Base-by-base conservation (phyloP, 1,139 yeast species). In the Hyphopichia fennica region DNA sequence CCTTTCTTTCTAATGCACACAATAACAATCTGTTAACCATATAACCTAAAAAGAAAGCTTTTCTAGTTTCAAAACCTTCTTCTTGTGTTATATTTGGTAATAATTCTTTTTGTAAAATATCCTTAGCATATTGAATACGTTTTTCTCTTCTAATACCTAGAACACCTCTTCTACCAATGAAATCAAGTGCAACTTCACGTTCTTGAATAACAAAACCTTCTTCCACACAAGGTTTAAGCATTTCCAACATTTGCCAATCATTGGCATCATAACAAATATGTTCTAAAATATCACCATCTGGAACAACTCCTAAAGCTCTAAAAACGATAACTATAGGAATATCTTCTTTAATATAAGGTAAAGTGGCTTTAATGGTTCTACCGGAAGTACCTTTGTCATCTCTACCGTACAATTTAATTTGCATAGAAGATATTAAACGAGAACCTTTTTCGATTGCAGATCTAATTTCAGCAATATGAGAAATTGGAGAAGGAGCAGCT, bases 211-310 rank as follows among this genome's bases (percentile, higher is more conserved):
- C 95, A 65, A 93, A 95, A 44, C 97, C 99, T 72, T 95, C 99
- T 67, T 95, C 99, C 49, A 95, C 96, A 79, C 99, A 93, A 4
- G 99, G 99, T 64, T 93, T 95, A 60, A 95, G 78, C 95, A 93
- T 89, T 70, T 95, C 99, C 67, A 93, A 79, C 99, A 95, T 95
- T 69, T 93, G 99, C 96, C 98, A 91, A 72, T 93, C 99, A 54
- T 86, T 87, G 45, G 91, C 91, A 66, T 93, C 99, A 64, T 91
- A 95, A 72, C 99, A 95, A 45, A 93, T 93, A 65, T 93, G 99
- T 67, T 93, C 98, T 56, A 95, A 75, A 58, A 93, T 95, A 72
- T 95, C 99, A 64, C 99, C 98, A 73, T 93, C 99, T 20, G 98
- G 98, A 19, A 95, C 97, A 43, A 93, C 95, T 54, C 99, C 99